Base-by-base conservation (phyloP, 164 flowering plant species). In the Warburgia ugandensis region DNA sequence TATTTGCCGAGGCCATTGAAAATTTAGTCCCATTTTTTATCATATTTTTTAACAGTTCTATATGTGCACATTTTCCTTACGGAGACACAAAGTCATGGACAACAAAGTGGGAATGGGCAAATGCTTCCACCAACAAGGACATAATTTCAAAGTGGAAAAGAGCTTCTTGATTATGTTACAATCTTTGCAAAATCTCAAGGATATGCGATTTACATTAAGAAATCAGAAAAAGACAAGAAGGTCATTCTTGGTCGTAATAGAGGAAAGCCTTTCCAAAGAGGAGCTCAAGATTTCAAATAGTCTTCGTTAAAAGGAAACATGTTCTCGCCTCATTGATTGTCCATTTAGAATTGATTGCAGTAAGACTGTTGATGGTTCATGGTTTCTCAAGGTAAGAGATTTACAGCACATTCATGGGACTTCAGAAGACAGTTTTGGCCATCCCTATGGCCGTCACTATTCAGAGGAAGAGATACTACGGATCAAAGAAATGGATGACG, bases 371-470 rank as follows among this genome's bases (percentile, higher is more conserved):
- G 73, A 67, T 48, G 71, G 71, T 19, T 51, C 65, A 60, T 75
- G 80, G 77, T 57, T 60, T 3, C 73, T 75, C 50, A 37, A 49
- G 1, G 52, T 75, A n/a, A 72, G 60, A 56, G 69, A 75, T 48
- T 74, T 66, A 21, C 54, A 58, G 7, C 80, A 75, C n/a, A 75
- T 72, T 41, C 80, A 75, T 58, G 77, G 70, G n/a, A 66, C 80
- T 3, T 41, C 68, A 20, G 62, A 48, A 48, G 74, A 75, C 58
- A 57, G 69, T 9, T 55, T 71, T 1, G 77, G 65, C 13, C 80
- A 73, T 48, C 80, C 80, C 26, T 67, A 73, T 59, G 60, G 67
- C 35, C 75, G 77, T 51, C 77, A 77, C 16, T 70, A 72, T 43
- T 37, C 70, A 5, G 72, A 70, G 68, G 63, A 48, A 38, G 73